These are phyloP conservation scores for Coniochaeta prunicola DNA, from an alignment of 2,329 filamentous ascomycete species.

Conservation along the genomic window DNA sequence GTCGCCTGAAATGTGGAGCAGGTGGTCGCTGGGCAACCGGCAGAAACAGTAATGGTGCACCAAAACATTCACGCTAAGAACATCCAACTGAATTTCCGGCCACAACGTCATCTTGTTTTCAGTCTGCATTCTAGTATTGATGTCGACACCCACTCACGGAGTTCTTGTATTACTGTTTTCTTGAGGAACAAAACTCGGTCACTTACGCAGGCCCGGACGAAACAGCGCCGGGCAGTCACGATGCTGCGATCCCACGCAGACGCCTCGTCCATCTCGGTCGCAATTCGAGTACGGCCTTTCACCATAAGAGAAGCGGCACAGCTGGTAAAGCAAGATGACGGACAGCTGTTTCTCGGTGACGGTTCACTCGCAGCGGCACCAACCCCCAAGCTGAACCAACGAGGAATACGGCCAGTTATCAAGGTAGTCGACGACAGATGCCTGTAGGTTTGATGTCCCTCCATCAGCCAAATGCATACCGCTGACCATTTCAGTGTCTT, in stretches of 20 bases:
- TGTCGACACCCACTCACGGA: not conserved
- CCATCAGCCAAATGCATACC: not conserved
- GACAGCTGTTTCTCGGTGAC: constrained; percentile 89
- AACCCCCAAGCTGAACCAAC: constrained; percentile 74
- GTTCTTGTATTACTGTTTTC: not conserved
- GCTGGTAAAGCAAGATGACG: constrained; percentile 72
- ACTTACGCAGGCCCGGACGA: not conserved
- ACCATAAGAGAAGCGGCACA: constrained; percentile 93
- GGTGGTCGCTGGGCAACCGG: not conserved
- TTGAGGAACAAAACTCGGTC: not conserved
- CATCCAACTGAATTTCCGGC: not conserved
- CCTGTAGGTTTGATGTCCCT: constrained; percentile 56
- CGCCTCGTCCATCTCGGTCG: constrained; percentile 49
- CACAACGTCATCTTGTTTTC: not conserved
- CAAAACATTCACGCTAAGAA: not conserved
- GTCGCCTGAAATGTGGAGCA: not conserved
- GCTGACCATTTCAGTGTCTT: constrained; percentile 62
- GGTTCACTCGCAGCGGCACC: constrained; percentile 86
- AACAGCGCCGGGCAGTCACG: not conserved
- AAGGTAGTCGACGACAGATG: constrained; percentile 96
- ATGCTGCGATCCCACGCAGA: not conserved
- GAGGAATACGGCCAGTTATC: constrained; percentile 84
- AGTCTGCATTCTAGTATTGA: not conserved
- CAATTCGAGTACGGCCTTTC: constrained; percentile 64
- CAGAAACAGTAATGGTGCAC: not conserved